Base-by-base conservation (phyloP, 2,329 filamentous ascomycete species). In the Madurella fahalii region DNA sequence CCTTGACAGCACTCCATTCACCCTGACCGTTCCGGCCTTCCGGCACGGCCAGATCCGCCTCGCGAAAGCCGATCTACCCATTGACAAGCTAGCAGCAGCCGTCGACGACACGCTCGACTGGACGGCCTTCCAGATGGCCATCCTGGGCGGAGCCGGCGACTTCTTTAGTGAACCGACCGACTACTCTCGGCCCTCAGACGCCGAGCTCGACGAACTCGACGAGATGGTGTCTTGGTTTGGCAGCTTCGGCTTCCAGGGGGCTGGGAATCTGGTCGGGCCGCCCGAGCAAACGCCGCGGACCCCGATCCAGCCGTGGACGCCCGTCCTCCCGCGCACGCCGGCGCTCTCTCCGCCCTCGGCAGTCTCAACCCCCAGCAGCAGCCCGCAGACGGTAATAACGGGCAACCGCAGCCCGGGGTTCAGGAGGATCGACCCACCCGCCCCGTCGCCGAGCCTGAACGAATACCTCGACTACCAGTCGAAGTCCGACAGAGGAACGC, bases 81-180 rank as follows among this genome's bases (percentile, higher is more conserved):
- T 59, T 20, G 52, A 55, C 49, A 61, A 63, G 47, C 61, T 67
- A 43, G 57, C 62, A 34, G 72, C 70, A 54, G 68, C 73, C 8
- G 68, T 71, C 31, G 80, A 81, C 48, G 78, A 79, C 46, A 76
- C 72, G 9, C 67, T 85, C 3, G 82, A 86, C 70, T 85, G 82
- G 82, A 82, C 78, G 5, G 81, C 82, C 3, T 85, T 84, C 64
- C 82, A 86, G 67, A 83, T 84, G 76, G 82, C 83, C 15, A 83
- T 85, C 47, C 69, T 80, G 0, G 81, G 82, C 41, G 80, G 79
- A 5, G 77, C 78, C 2, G 79, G 77, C 31, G 79, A 81, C 59
- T 71, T 79, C 43, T 71, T 74, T 49, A 69, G 69, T 16, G 78
- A 78, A 48, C 68, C 70, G 16, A 69, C 72, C 46, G 73, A 75